Base-by-base conservation (phyloP, 2,329 filamentous ascomycete species). In the Venturia effusa region DNA sequence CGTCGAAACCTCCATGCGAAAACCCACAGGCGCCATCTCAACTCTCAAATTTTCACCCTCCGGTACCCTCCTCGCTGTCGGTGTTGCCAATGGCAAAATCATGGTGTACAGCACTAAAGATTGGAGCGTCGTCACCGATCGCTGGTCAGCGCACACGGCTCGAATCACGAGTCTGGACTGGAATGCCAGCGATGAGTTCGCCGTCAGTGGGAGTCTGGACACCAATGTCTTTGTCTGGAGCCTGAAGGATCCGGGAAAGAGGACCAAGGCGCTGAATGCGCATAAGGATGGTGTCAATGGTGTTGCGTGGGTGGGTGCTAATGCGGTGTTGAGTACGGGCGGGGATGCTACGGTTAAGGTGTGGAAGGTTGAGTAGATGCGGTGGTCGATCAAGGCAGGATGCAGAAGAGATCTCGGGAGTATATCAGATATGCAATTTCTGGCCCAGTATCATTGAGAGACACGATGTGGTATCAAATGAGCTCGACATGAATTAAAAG, bases 281-380 rank as follows among this genome's bases (percentile, higher is more conserved):
- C 94, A 99, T 78, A 97, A 97, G 78, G 94, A 97, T 72, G 94
- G 94, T 11, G 92, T 97, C 22, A 91, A 88, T 68, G 93, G 90
- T 19, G 88, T 97, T 19, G 83, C 83, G 15, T 99, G 93, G 92
- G 81, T 90, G 80, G 68, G 69, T 64, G 80, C 65, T 75, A 68
- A 67, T 7, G 90, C 84, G 76, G 81, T 97, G 61, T 86, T 89
- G 11, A 95, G 88, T 69, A 85, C 85, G 4, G 94, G 94, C 57
- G 89, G 87, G 13, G 94, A 99, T 81, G 93, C 90, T 40, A 88
- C 90, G 0, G 83, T 99, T 59, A 99, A 97, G 81, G 81, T 93
- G 61, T 99, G 94, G 94, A 57, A 57, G 24, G 34, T 57, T 19
- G 51, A 57, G 30, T 57, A 57, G 45, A 27, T 4, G n/a, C n/a